A percentile compares a stretch with the other conserved stretches of the same genome.
Conservation (phyloP, 176 grass and related monocot genomes). For the Metroxylon sagu region DNA sequence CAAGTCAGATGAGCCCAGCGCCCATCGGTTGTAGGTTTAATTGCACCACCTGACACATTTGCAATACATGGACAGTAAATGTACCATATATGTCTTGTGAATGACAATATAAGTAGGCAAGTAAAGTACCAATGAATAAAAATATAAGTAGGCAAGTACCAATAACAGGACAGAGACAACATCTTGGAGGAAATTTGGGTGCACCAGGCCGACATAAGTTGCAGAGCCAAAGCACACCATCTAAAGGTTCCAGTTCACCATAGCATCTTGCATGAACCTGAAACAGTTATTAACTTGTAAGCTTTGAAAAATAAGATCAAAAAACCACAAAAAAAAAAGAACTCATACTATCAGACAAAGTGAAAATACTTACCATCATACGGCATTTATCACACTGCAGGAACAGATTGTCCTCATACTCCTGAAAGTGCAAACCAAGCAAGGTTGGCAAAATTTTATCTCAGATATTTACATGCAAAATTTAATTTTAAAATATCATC, state of each 20-base stretch:
- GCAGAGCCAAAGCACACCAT: constrained; percentile 94
- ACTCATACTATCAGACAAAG: constrained; percentile 1
- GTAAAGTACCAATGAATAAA: constrained; percentile 38
- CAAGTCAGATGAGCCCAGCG: constrained; percentile 95
- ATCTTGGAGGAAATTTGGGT: constrained; percentile 68
- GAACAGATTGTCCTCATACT: constrained; percentile 98
- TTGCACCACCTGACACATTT: constrained; percentile 66
- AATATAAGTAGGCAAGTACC: constrained; percentile 35
- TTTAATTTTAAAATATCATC: no score
- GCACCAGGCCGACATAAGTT: constrained; percentile 92
- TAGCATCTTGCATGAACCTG: constrained; percentile 99
- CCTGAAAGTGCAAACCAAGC: constrained; percentile 35
- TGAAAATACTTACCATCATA: constrained; percentile 71
- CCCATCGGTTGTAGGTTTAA: constrained; percentile 98
- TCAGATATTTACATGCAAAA: no score
- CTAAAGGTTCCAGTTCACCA: constrained; percentile 76
- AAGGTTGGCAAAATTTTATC: neutral
- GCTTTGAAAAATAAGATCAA: no score
- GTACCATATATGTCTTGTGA: constrained; percentile 1
- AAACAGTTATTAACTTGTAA: neutral
- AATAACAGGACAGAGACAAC: constrained; percentile 89
- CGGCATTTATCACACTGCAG: constrained; percentile 97
- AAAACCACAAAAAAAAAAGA: no score
- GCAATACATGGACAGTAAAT: neutral
- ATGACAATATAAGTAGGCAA: constrained; percentile 1